Percentiles rank a stretch among this genome's conserved stretches.
Evolutionary conservation across 108 stramenopile genomes (phyloP).

Genomic region (Mayamaea pseudoterrestris): DNA sequence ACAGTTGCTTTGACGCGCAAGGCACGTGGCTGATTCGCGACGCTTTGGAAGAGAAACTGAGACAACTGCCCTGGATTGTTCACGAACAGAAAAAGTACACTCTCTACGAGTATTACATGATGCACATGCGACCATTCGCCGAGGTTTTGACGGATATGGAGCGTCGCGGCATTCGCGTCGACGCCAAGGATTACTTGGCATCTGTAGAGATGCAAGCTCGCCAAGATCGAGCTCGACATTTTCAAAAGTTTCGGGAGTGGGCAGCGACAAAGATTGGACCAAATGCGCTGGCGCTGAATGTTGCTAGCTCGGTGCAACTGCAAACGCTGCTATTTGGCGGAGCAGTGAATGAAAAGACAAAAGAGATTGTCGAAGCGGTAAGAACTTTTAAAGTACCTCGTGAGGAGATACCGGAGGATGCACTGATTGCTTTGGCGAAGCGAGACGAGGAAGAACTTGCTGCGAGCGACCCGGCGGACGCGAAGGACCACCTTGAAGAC

Average conservation of each 20-base stretch:
- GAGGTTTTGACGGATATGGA: conserved; percentile 97
- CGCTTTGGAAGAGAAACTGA: conserved; percentile 31
- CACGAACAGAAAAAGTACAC: conserved; percentile 21
- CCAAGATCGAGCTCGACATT: conserved; percentile 58
- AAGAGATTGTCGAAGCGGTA: conserved; percentile 45
- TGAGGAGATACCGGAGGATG: conserved; percentile 72
- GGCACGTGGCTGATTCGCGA: conserved; percentile 68
- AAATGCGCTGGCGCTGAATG: conserved; percentile 80
- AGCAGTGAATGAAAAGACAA: conserved; percentile 51
- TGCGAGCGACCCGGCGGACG: background rate
- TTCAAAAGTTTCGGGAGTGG: conserved; percentile 65
- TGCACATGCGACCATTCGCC: conserved; percentile 86
- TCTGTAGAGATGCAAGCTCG: conserved; percentile 69
- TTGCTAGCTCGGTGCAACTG: conserved; percentile 70
- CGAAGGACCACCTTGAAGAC: conserved; percentile 49
- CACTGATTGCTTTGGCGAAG: conserved; percentile 42
- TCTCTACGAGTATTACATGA: conserved; percentile 89
- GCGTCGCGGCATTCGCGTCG: conserved; percentile 85
- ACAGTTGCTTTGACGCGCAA: conserved; percentile 79
- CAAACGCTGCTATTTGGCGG: conserved; percentile 89
- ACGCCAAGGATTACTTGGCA: conserved; percentile 80
- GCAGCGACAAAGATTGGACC: conserved; percentile 50
- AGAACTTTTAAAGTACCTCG: conserved; percentile 75
- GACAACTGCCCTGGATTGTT: conserved; percentile 16
- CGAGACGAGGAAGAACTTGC: conserved; percentile 11